Conservation (phyloP, 2,329 filamentous ascomycete genomes). For the Pseudocercospora musae region DNA sequence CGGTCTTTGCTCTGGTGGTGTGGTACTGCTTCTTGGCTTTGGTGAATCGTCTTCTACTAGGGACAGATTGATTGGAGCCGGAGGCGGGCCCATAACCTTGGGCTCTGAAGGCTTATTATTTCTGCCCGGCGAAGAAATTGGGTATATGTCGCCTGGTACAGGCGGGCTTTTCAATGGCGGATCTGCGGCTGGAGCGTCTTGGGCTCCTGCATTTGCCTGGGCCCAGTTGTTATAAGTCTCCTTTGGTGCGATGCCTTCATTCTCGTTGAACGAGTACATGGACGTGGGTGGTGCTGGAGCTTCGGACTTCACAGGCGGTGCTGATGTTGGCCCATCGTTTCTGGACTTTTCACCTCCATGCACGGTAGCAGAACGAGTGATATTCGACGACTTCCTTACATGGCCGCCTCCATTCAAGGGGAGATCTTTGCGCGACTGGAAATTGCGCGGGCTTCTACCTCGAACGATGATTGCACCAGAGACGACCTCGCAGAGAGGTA, state of each 20-base stretch:
- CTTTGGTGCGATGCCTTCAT: constrained; percentile 40
- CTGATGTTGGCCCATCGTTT: constrained; percentile 31
- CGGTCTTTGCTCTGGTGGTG: constrained; percentile 23
- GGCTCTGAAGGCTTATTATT: constrained; percentile 40
- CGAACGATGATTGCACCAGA: constrained; percentile 92
- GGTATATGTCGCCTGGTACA: constrained; percentile 23
- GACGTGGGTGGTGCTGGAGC: constrained; percentile 39
- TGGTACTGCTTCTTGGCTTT: constrained; percentile 28
- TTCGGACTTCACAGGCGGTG: constrained; percentile 29
- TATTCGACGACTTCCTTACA: constrained; percentile 58
- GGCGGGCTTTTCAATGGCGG: constrained; percentile 25
- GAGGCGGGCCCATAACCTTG: constrained; percentile 22
- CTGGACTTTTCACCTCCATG: constrained; percentile 28
- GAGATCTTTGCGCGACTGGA: constrained; percentile 89
- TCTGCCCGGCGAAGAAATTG: constrained; percentile 51
- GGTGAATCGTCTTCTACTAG: constrained; percentile 54
- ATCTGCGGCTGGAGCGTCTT: constrained; percentile 42
- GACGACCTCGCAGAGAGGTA: constrained; percentile 75
- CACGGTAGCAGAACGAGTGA: constrained; percentile 27
- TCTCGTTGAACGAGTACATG: constrained; percentile 39
- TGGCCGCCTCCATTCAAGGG: constrained; percentile 76
- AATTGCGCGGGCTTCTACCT: constrained; percentile 88
- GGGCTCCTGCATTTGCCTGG: constrained; percentile 21
- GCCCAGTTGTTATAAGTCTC: constrained; percentile 46
- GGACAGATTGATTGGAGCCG: constrained; percentile 53